Percentiles rank a stretch among this genome's conserved stretches.
Evolutionary conservation across 352 stramenopile genomes (phyloP).

Genomic region (Phytophthora pisi): DNA sequence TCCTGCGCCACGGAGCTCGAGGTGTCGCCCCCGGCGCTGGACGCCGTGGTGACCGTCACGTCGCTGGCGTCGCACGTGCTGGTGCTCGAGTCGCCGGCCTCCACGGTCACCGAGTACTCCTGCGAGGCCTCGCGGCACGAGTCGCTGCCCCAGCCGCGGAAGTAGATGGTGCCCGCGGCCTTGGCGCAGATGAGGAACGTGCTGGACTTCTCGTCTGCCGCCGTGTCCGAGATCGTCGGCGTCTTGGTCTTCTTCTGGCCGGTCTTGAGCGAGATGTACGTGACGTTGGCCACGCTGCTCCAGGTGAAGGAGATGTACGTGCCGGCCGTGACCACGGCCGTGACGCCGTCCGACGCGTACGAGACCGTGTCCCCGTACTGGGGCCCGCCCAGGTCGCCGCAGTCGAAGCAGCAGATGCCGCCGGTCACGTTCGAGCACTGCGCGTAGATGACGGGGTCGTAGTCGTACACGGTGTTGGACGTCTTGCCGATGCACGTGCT

Average conservation of each 20-base stretch:
- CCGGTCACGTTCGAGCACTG: slow-evolving; percentile 53
- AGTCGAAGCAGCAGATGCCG: slow-evolving; percentile 80
- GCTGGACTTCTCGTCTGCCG: slow-evolving; percentile 39
- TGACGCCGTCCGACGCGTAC: slow-evolving; percentile 53
- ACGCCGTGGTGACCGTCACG: slow-evolving; percentile 5
- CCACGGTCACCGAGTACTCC: slow-evolving; percentile 48
- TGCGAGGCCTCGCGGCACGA: slow-evolving; percentile 49
- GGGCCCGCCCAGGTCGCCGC: slow-evolving; percentile 48
- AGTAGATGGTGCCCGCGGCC: slow-evolving; percentile 54
- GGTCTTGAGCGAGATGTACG: slow-evolving; percentile 59
- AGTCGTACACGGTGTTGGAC: slow-evolving; percentile 57
- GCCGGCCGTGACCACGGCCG: slow-evolving; percentile 54
- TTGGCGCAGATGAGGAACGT: slow-evolving; percentile 72
- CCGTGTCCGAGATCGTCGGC: slow-evolving; percentile 43
- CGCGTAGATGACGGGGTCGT: slow-evolving; percentile 66
- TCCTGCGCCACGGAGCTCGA: slow-evolving; percentile 18
- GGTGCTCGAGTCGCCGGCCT: slow-evolving; percentile 31
- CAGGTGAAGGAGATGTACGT: slow-evolving; percentile 64
- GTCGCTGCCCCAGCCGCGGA: slow-evolving; percentile 59
- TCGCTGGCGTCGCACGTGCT: slow-evolving; percentile 21
- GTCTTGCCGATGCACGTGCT: slow-evolving; percentile 73
- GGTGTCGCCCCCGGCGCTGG: slow-evolving; percentile 9
- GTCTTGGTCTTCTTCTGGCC: slow-evolving; percentile 77
- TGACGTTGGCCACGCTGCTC: slow-evolving; percentile 57
- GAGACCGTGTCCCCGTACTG: slow-evolving; percentile 39